Evolutionary conservation across 2,329 filamentous ascomycete species (phyloP), one percentile per base, ranked within the genome.

Genomic region (Alternaria rosae): DNA sequence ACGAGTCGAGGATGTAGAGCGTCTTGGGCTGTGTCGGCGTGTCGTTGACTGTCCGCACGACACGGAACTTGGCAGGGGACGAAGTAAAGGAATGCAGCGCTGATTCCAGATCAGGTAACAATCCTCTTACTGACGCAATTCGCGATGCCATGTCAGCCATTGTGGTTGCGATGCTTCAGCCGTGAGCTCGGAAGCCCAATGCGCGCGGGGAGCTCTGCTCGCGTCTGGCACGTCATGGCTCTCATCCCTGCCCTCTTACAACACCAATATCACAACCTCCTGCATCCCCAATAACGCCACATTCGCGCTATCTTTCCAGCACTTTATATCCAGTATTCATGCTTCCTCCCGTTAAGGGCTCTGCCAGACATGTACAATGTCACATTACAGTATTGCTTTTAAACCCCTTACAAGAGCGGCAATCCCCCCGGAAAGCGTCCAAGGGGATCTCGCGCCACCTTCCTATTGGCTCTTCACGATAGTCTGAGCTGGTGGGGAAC

Each of bases 1-100:
- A 89, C 0, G 87, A 89, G 72, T 90, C 88, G 47, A 90, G 82
- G 57, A 90, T 87, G 76, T 88, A 88, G 54, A 90, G 83, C 2
- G 82, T 85, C 64, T 71, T 75, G 10, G 77, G 76, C 47, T 74
- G 70, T 11, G 65, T 70, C 3, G 65, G 52, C 17, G 71, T 70
- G 57, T 74, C 71, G 65, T 79, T 78, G 25, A 79, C 64, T 4
- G 75, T 79, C 9, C 69, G 72, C 6, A 79, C 76, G 20, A 80
- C 68, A 53, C 73, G 75, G 54, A 79, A 79, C 51, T 72, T 77
- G 26, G 76, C 68, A 1, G 74, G 52, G 9, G 77, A 79, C 1
- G 71, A 65, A 8, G 71, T 71, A 32, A 80, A 80, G 4, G 70
- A 70, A 4, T 71, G 65, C n/a, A 79, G 69, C 4, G 72, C 69